Percentiles rank a stretch among this genome's conserved stretches.
Conservation (phyloP, 176 grass and related monocot species). For the Aegilops umbellulata region DNA sequence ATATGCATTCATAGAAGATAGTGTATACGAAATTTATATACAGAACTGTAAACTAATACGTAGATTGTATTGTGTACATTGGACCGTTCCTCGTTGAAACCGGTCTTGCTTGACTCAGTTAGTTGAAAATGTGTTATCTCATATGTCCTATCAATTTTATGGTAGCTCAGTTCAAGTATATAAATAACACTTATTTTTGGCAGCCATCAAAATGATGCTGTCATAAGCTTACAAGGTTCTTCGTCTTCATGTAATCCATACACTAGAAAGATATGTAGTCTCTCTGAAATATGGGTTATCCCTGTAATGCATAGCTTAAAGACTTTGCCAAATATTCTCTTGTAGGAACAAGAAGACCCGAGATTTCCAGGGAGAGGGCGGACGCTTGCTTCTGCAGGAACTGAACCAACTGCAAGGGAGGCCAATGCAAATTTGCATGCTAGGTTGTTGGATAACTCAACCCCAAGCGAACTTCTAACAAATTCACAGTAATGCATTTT, state of each 20-base stretch:
- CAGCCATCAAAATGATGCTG: not conserved
- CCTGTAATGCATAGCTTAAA: constrained; percentile 9
- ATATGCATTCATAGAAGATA: constrained; percentile 17
- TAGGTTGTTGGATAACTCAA: constrained; percentile 82
- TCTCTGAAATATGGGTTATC: constrained; percentile 15
- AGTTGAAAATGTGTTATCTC: not conserved
- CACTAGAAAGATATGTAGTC: constrained; percentile 13
- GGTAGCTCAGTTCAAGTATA: not conserved
- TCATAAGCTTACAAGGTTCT: not conserved
- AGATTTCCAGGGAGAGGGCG: constrained; percentile 93
- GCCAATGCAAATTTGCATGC: constrained; percentile 66
- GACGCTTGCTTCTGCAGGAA: constrained; percentile 52
- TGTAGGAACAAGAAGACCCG: constrained; percentile 74
- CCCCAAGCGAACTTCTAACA: constrained; percentile 43
- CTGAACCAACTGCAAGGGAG: constrained; percentile 57
- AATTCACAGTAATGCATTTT: constrained; percentile 71
- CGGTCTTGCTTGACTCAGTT: not conserved
- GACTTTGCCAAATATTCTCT: constrained; percentile 13
- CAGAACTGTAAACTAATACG: not conserved
- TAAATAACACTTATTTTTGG: not conserved
- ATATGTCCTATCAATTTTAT: not conserved
- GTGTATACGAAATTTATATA: not conserved
- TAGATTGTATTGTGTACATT: not conserved
- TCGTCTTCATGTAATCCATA: not conserved
- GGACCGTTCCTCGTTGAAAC: not conserved